phyloP scores from a whole-genome alignment of 2,329 filamentous ascomycete species.

The Geosmithia flava region DNA sequence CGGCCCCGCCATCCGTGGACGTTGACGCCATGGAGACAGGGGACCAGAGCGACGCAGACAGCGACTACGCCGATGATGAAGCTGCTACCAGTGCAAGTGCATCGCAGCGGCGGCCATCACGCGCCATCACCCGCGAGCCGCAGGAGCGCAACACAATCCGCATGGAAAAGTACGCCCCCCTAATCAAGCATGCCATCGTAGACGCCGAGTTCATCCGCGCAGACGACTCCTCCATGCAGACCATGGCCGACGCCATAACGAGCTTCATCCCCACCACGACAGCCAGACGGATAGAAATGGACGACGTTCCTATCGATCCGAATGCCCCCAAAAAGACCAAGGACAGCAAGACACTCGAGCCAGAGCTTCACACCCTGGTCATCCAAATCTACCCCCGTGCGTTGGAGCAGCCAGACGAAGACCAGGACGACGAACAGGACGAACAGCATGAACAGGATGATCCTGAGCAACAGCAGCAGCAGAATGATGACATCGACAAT shows the following conservation, averaged over 20 bases:
- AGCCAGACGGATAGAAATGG: neutral
- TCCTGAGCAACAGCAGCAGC: slow-evolving; percentile 12
- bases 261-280: slow-evolving; percentile 15
- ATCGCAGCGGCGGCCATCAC: neutral
- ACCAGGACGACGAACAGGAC: neutral
- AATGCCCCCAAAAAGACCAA: neutral
- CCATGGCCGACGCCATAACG: slow-evolving; percentile 22
- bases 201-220: slow-evolving; percentile 27
- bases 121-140: neutral
- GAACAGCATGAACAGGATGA: slow-evolving; percentile 24
- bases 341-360: neutral
- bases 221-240: slow-evolving; percentile 9
- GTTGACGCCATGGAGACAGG: slow-evolving; percentile 5
- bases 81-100: neutral
- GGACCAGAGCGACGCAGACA: neutral
- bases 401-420: neutral
- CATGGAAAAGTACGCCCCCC: slow-evolving; percentile 18
- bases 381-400: slow-evolving; percentile 20
- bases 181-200: slow-evolving; percentile 28
- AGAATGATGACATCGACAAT: no score
- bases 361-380: slow-evolving; percentile 25
- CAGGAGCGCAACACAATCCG: slow-evolving; percentile 13
- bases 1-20: slow-evolving; percentile 3
- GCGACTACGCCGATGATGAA: slow-evolving; percentile 4
- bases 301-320: neutral